A percentile compares a stretch with the other conserved stretches of the same genome.
Evolutionary conservation across 495 filamentous ascomycete genomes (phyloP).

Genomic region (Talaromyces thailandensis): DNA sequence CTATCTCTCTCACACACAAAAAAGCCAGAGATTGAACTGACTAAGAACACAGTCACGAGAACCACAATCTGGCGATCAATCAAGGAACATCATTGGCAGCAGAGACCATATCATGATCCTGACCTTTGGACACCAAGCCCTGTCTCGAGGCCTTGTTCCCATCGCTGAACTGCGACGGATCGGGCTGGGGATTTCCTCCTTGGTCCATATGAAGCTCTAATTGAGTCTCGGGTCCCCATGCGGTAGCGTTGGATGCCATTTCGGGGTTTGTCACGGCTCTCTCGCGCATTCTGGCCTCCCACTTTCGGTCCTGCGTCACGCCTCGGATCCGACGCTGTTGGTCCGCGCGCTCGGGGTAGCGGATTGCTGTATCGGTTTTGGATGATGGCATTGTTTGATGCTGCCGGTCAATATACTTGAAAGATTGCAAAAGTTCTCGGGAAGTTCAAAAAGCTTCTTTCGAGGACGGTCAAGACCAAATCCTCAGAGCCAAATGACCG

Average conservation of each 20-base stretch:
- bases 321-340: conserved; percentile 17
- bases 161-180: conserved; percentile 18
- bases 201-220: conserved; percentile 21
- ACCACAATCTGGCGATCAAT: neutral
- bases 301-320: conserved; percentile 16
- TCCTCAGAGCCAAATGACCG: neutral
- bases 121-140: neutral
- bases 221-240: conserved; percentile 20
- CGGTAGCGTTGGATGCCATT: conserved; percentile 8
- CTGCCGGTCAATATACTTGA: neutral
- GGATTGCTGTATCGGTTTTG: conserved; percentile 21
- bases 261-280: conserved; percentile 8
- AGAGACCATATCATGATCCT: conserved; percentile 6
- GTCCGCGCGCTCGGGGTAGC: conserved; percentile 13
- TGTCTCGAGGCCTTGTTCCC: conserved; percentile 11
- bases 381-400: conserved; percentile 17
- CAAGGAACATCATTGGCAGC: conserved; percentile 6
- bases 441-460: neutral
- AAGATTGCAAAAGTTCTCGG: neutral
- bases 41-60: neutral
- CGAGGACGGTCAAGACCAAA: neutral
- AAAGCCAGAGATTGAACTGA: neutral
- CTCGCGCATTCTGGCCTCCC: conserved; percentile 3
- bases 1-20: neutral
- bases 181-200: conserved; percentile 26